Base-by-base conservation (phyloP, 768 basidiomycete genomes). In the Fomitopsis serialis region DNA sequence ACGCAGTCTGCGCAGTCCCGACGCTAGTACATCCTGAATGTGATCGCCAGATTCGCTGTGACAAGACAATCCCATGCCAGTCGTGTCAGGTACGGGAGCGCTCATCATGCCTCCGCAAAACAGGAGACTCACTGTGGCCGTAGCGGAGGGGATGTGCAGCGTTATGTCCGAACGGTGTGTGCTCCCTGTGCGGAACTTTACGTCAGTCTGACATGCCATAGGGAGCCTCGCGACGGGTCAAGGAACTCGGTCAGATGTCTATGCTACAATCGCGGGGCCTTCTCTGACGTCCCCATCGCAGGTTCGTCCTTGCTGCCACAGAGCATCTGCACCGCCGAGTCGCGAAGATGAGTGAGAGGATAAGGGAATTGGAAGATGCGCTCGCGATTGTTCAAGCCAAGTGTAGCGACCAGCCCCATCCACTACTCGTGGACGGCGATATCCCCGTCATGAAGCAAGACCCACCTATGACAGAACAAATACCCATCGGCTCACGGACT, bases 51-150 rank as follows among this genome's bases (percentile, higher is more conserved):
- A 87, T 89, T 66, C 87, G 87, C 64, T 89, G 87, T 72, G 85
- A 88, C 78, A 89, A 88, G 73, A 78, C 85, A 58, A 84, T 88
- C 50, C 87, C 87, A 10, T 89, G 87, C 64, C 84, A 87, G 64
- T 86, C 85, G 0, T 88, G 87, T 65, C 80, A 81, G 73, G 85
- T 82, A 63, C 40, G 72, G 66, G 21, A 25, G 53, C 32, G 46
- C 17, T 35, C 17, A 49, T 47, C 25, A 5, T 2, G 24, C 25
- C 4, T 35, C 19, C 19, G 47, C 42, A 48, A 48, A 34, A 55
- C 50, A 45, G 55, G 45, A 52, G 34, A 24, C 45, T 36, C 45
- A 25, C 37, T 6, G 10, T 34, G 45, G n/a, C 17, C 21, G 51
- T 59, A 85, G 80, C 70, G 86, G 59, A 70, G 87, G 60, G 85